Base-by-base conservation (phyloP, 305 asterid species). In the Withania somnifera region DNA sequence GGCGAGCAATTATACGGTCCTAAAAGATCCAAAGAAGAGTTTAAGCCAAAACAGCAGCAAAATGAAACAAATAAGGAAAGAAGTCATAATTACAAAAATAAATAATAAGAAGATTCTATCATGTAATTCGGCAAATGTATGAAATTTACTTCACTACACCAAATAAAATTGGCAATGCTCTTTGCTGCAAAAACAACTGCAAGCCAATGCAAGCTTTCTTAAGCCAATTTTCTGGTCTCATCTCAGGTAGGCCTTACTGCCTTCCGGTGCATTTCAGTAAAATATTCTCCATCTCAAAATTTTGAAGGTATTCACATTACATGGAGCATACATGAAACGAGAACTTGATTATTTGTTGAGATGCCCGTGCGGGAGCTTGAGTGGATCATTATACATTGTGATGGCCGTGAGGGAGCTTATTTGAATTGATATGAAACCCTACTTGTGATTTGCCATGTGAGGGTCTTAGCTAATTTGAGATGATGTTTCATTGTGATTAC, bases 1-100 rank as follows among this genome's bases (percentile, higher is more conserved):
- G 97, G 42, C 97, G 98, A 86, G 98, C 97, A 76, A 95, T 93
- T 73, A 95, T 95, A 71, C 98, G 92, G 82, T 95, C 98, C 98
- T 95, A 87, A 22, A 84, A 82, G 34, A 73, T 2, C 42, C 60
- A 26, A 40, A 47, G 42, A 47, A 73, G 40, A 73, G 14, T 73
- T 73, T 45, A 71, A 20, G 24, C 17, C 11, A 69, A 40, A 13
- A 73, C 10, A 26, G 20, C 26, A 26, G 10, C 40, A 73, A 14
- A 73, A 8, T 73, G 40, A 73, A 45, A 22, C 24, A 47, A 2
- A 73, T 24, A 15, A 8, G 40, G 14, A 73, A 14, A 17, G 24
- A 73, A 69, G 22, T 42, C 36, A 42, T 6, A 66, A 68, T 68
- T 13, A 40, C 19, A 38, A 38, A 15, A 52, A 53, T 5, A 9